Evolutionary conservation across 1,284 basidiomycete genomes (phyloP), one percentile per base, ranked within the genome.

Genomic region (Inonotus hispidus): DNA sequence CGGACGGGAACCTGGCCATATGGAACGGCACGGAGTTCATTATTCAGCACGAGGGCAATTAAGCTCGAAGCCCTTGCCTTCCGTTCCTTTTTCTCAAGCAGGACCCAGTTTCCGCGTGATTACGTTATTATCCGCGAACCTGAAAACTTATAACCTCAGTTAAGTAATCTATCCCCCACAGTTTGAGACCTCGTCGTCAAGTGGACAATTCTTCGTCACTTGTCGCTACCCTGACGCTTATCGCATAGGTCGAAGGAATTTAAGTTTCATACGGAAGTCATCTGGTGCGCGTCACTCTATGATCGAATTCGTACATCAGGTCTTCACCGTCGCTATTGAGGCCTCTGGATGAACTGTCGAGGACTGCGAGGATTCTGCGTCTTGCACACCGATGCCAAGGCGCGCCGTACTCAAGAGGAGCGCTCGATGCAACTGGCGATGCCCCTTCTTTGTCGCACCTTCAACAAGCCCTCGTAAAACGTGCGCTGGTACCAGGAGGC

Each of bases 401-500:
- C 62, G 45, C 21, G 46, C 52, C 32, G 60, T 23, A 37, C 35
- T 35, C 37, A 63, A 19, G 43, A 63, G 37, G 13, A 63, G n/a
- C 1, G 58, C 53, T 47, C 38, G 45, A 11, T 53, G 23, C 6
- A 25, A 38, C 25, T 45, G 27, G 14, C 27, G 25, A 23, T 35
- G 35, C 13, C 49, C 53, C 14, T 47, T 53, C 50, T 52, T 52
- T 19, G 25, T 37, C 13, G 52, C 13, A 16, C 39, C 58, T 1
- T 59, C 61, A 13, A 54, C 38, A 14, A 63, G 27, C 4, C 62
- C 62, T n/a, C 55, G 58, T 4, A 63, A 29, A 37, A 63, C 38
- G 37, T 63, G 62, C n/a, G 47, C 58, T 13, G 62, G 62, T 5
- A 52, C 53, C 23, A 63, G 39, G 50, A 63, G 41, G 14, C 53